phyloP scores from a whole-genome alignment of 176 grass and related monocot genomes.

The Oryza australiensis region DNA sequence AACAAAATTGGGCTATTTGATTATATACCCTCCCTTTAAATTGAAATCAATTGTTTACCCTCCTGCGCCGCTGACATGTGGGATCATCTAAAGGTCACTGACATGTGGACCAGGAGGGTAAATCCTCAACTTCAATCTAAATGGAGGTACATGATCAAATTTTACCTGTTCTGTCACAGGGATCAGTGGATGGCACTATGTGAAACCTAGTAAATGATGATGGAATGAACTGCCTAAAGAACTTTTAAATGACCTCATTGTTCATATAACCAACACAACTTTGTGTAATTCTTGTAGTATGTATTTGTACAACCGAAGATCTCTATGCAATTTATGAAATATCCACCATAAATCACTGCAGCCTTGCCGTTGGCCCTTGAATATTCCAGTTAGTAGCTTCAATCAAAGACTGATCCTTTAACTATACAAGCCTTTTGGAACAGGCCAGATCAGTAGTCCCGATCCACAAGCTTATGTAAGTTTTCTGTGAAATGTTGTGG shows the following conservation, averaged over 20 bases:
- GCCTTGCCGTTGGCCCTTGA: neutral
- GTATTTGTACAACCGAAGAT: neutral
- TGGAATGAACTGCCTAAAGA: neutral
- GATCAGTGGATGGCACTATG: neutral
- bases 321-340: neutral
- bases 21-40: constrained; percentile 2
- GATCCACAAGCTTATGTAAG: neutral
- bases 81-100: no score
- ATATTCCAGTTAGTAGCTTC: neutral
- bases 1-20: neutral
- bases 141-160: no score
- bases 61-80: no score
- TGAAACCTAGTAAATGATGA: neutral
- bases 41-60: no score
- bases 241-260: neutral
- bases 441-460: neutral
- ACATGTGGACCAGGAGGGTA: no score
- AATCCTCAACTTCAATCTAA: no score
- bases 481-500: neutral
- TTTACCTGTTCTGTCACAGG: neutral
- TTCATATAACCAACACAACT: constrained; percentile 10
- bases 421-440: constrained; percentile 1
- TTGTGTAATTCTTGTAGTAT: neutral
- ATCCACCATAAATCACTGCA: neutral
- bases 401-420: neutral